Conservation (phyloP, 2,329 filamentous ascomycete species). For the Colletotrichum coccodes region DNA sequence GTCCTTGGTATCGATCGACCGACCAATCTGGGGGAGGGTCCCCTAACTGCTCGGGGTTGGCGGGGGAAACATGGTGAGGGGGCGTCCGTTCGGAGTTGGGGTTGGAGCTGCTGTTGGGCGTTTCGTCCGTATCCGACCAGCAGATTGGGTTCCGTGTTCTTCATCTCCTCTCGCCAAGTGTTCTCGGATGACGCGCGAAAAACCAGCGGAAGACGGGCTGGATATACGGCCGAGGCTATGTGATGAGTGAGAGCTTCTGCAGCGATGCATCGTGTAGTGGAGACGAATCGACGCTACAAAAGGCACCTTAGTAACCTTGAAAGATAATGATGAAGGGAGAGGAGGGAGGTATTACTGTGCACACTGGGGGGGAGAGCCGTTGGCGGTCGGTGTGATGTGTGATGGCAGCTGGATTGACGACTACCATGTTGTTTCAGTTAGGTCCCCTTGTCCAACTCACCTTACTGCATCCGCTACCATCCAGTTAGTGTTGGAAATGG, state of each 20-base stretch:
- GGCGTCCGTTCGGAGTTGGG: not conserved
- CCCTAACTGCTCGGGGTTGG: not conserved
- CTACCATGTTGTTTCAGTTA: not conserved
- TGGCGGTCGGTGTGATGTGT: not conserved
- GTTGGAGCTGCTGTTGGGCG: not conserved
- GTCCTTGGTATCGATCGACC: slow-evolving; percentile 8
- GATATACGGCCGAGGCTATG: not conserved
- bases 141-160: not conserved
- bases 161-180: not conserved
- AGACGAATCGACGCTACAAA: slow-evolving; percentile 3
- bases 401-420: not conserved
- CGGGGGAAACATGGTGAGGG: not conserved
- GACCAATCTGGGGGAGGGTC: slow-evolving; percentile 23
- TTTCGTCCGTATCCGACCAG: not conserved
- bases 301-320: not conserved
- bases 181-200: not conserved
- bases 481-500: not conserved
- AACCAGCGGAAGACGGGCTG: not conserved
- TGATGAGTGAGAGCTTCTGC: not conserved
- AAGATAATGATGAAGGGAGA: not conserved
- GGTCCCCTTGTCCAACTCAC: too few relatives aligned
- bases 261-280: not conserved
- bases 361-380: not conserved
- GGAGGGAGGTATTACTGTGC: not conserved
- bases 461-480: not conserved